Evolutionary conservation across 495 filamentous ascomycete genomes (phyloP), one percentile per base, ranked within the genome.

Genomic region (Schizothecium vesticola): DNA sequence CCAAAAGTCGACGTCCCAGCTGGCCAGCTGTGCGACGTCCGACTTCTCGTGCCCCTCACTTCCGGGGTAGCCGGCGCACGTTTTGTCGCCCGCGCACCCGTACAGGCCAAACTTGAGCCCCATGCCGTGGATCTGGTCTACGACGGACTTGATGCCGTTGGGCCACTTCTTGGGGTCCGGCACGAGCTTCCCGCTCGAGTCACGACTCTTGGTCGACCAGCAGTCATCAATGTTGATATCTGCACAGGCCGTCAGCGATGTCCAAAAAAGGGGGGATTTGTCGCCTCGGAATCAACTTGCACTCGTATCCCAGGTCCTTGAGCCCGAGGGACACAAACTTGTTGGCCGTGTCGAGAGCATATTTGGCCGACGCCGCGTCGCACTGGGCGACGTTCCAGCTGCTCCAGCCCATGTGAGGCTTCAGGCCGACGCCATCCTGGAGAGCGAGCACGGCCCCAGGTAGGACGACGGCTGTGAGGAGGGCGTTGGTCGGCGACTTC

Each of bases 21-120:
- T 81, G 1, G 86, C 87, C 70, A 86, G 89, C 0, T 86, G 80
- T 28, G 82, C 66, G 0, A 88, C 90, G 77, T 92, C 90, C 8
- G 86, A 80, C 3, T 72, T 71, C 74, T 91, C 90, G 66, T 88
- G 84, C 3, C 87, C 87, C 10, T 90, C 68, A 67, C 82, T 85
- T 1, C 86, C 90, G 1, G 86, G 85, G 70, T 89, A 90, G 4
- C 83, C 84, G 4, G 82, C 89, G 69, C 89, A 92, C 5, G 90
- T 91, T 61, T 78, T 78, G 22, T 80, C 79, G 9, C 90, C 89
- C 3, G 89, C 89, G 71, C 84, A 84, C 22, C 72, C 77, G 75
- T 91, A 92, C 63, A 92, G 88, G 0, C 89, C 89, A 36, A 91
- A 83, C 64, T 87, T 88, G 29, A 91, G 71, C 0, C 87, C 87